Base-by-base conservation (phyloP, 2,329 filamentous ascomycete species). In the Neoscytalidium dimidiatum region DNA sequence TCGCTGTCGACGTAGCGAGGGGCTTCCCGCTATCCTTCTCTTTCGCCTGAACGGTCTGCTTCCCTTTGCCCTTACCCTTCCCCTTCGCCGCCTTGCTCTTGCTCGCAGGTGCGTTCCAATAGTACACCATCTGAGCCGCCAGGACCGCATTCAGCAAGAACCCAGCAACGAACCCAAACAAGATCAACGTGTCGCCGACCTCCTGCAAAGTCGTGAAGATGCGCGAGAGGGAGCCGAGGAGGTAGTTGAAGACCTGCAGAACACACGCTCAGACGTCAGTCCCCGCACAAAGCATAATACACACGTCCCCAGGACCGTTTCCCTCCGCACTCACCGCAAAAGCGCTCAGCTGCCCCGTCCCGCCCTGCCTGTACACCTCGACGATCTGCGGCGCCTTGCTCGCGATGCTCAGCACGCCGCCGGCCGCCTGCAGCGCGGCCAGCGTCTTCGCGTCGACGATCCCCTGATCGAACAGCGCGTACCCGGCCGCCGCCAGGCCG, bases 181-280 rank as follows among this genome's bases (percentile, higher is more conserved):
- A 86, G 72, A 99, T 98, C 66, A 98, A 85, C 80, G 94, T 94
- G 79, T 99, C 95, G 77, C 96, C 91, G 66, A 99, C 95, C 83
- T 99, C 95, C 75, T 98, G 94, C 65, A 99, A 83, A 8, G 96
- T 99, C 33, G 95, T 99, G 80, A 97, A 99, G 81, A 99, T 96
- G 75, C 95, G 91, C 28, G 92, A 92, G 66, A 98, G 87, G 48
- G 93, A 97, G 43, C 96, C 95, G 71, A 89, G 84, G 73, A 99
- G 92, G 80, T 97, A 99, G 84, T 97, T 98, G 86, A 99, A 97
- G 71, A 99, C 93, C 94, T 97, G 72, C 11, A 7, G 9, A 17
- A 17, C 17, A 3, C 33, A 11, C 17, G 28, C 17, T n/a, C 3
- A 2, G 8, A 51, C 28, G 5, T n/a, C 49, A 33, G 33, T 19